A percentile compares a stretch with the other conserved stretches of the same genome.
These are phyloP conservation scores for Metschnikowia similis DNA, from an alignment of 805 yeast genomes.

Conservation along the genomic window DNA sequence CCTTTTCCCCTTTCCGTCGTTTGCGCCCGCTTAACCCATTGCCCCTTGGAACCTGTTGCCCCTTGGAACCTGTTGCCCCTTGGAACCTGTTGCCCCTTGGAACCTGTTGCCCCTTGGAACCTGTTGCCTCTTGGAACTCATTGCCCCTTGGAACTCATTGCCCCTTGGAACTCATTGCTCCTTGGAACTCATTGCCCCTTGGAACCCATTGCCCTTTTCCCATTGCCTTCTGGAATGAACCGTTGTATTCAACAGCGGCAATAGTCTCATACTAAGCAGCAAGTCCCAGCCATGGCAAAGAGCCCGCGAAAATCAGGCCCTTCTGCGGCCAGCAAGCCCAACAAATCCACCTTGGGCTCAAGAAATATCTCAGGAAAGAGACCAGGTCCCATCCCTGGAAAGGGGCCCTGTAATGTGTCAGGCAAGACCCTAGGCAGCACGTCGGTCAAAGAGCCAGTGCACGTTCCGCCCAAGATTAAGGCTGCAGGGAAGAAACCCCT, in stretches of 20 bases:
- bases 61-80: too few relatives aligned
- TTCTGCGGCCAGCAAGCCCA: constrained; percentile 2
- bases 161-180: too few relatives aligned
- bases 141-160: too few relatives aligned
- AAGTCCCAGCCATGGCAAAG: constrained; percentile 24
- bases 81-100: too few relatives aligned
- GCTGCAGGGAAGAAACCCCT: not conserved
- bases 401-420: too few relatives aligned
- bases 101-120: too few relatives aligned
- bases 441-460: not conserved
- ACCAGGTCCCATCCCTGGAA: not conserved
- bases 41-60: too few relatives aligned
- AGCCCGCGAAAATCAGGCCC: constrained; percentile 25
- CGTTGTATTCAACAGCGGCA: not conserved
- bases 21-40: too few relatives aligned
- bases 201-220: not conserved
- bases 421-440: too few relatives aligned
- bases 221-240: not conserved
- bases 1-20: too few relatives aligned
- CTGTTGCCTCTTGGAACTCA: too few relatives aligned
- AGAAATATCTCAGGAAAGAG: not conserved
- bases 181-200: too few relatives aligned
- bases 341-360: not conserved
- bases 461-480: not conserved
- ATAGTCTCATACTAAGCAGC: not conserved